Conservation (phyloP, 2,329 filamentous ascomycete genomes). For the Metarhizium album region DNA sequence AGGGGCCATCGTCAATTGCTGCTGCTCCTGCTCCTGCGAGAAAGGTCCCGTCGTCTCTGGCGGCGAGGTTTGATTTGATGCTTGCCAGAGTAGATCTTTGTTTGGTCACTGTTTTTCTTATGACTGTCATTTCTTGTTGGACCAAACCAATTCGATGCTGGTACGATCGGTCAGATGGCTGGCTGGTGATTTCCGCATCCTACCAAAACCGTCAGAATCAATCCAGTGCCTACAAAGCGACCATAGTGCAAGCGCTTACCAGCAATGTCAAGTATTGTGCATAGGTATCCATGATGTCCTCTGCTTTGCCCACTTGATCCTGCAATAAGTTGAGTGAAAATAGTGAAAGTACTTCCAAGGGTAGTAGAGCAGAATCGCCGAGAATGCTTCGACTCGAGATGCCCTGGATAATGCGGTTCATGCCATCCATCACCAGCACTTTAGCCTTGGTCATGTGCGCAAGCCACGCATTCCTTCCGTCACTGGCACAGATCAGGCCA, state of each 20-base stretch:
- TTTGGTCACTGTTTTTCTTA: constrained; percentile 23
- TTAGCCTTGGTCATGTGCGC: constrained; percentile 20
- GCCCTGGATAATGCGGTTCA: constrained; percentile 24
- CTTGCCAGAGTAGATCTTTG: constrained; percentile 21
- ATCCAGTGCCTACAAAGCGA: background rate
- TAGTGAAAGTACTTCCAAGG: constrained; percentile 31
- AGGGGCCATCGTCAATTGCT: constrained; percentile 5
- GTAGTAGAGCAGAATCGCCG: constrained; percentile 27
- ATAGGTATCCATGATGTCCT: constrained; percentile 31
- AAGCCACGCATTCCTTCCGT: constrained; percentile 14
- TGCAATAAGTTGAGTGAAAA: constrained; percentile 27
- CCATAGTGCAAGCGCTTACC: constrained; percentile 19
- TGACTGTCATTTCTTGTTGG: constrained; percentile 28
- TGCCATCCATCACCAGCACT: constrained; percentile 22
- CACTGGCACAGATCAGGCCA: constrained; percentile 20
- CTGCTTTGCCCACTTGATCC: constrained; percentile 26
- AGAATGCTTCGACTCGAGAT: constrained; percentile 22
- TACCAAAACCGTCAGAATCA: background rate
- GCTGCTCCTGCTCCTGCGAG: constrained; percentile 8
- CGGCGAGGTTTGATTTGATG: constrained; percentile 14
- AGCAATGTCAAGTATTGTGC: constrained; percentile 30
- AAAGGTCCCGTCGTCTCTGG: constrained; percentile 9
- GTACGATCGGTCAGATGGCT: constrained; percentile 27
- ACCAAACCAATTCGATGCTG: constrained; percentile 30
- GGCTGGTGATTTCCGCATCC: constrained; percentile 4